These are phyloP conservation scores for Euclidium syriacum DNA, from an alignment of 345 rosid species.

Conservation along the genomic window DNA sequence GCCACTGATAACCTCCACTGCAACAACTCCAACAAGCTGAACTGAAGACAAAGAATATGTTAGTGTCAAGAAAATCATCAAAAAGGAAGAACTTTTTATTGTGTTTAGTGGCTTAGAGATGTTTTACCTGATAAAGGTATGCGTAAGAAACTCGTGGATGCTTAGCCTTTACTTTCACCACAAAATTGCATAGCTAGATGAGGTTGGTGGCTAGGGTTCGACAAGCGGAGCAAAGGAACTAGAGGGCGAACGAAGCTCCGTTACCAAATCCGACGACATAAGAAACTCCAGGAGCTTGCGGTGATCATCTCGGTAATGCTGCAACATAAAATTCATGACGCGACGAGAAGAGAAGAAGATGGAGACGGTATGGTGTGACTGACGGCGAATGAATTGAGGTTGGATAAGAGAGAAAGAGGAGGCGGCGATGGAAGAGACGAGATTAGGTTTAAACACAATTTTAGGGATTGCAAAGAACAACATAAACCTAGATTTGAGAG, in stretches of 20 bases:
- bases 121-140: constrained; percentile 70
- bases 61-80: not conserved
- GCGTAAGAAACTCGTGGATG: constrained; percentile 69
- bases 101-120: not conserved
- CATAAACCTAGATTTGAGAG: no score
- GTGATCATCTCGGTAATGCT: constrained; percentile 80
- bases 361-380: no score
- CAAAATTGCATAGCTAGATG: no score
- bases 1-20: constrained; percentile 81
- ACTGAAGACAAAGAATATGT: not conserved
- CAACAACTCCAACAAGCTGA: constrained; percentile 87
- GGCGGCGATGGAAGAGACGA: no score
- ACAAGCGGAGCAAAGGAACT: constrained; percentile 43
- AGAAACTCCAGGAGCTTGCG: constrained; percentile 79
- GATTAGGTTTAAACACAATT: no score
- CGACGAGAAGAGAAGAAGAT: no score
- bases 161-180: constrained; percentile 53
- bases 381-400: no score
- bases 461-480: no score
- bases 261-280: constrained; percentile 52
- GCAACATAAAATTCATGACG: constrained; percentile 39
- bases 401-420: no score
- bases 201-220: no score
- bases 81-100: not conserved
- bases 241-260: constrained; percentile 49